Evolutionary conservation across 345 rosid genomes (phyloP).

Genomic region (Nasturtium officinale): DNA sequence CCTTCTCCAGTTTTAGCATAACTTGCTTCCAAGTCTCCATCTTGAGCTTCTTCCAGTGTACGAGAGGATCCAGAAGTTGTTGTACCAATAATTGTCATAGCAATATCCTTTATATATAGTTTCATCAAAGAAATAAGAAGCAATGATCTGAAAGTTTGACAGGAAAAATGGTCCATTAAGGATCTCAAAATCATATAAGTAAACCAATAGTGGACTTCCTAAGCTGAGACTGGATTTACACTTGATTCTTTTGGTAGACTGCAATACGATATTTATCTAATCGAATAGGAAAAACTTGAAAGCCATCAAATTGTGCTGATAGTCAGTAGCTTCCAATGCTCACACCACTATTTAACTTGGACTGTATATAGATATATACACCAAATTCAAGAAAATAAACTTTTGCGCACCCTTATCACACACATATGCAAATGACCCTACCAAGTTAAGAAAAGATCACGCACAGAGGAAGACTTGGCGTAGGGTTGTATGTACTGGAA

Average conservation of each 20-base stretch:
- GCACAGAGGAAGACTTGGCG: constrained; percentile 90
- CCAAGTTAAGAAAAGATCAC: constrained; percentile 49
- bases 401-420: constrained; percentile 10
- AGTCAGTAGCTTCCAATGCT: too few species aligned
- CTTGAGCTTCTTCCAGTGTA: constrained; percentile 47
- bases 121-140: constrained; percentile 61
- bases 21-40: constrained; percentile 46
- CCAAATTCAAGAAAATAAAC: too few species aligned
- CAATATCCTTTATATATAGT: constrained; percentile 63
- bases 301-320: too few species aligned
- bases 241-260: constrained; percentile 3
- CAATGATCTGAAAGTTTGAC: constrained; percentile 59
- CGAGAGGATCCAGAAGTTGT: constrained; percentile 51
- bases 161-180: constrained; percentile 30
- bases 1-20: constrained; percentile 51
- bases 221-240: constrained; percentile 16
- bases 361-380: too few species aligned
- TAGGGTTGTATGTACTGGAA: constrained; percentile 89
- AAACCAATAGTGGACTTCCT: constrained; percentile 7
- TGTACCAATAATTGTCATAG: constrained; percentile 49
- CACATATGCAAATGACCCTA: constrained; percentile 16
- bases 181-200: constrained; percentile 18
- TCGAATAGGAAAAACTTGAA: too few species aligned
- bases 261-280: too few species aligned
- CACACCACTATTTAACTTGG: too few species aligned